Evolutionary conservation across 805 yeast species (phyloP), one percentile per base, ranked within the genome.

Genomic region (Starmera caribaea): DNA sequence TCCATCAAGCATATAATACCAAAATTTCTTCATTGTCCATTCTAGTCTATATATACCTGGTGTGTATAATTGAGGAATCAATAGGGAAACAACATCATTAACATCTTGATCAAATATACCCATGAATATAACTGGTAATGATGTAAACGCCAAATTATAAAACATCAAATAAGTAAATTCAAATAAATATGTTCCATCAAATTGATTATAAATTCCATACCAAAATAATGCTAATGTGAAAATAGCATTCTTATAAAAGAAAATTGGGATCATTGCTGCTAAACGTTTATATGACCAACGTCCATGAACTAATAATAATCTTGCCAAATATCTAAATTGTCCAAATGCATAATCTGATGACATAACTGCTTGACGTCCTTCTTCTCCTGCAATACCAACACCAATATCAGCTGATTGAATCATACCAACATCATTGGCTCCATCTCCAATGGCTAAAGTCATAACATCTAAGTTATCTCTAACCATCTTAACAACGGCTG

Each of bases 301-400:
- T 28, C 95, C 95, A 59, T 84, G 95, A 26, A 80, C 84, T 37
- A 84, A 59, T 9, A 84, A 61, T 45, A 84, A 63, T 48, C 84
- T 71, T 0, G 81, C 68, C 45, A 84, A 59, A 51, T 70, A 84
- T 53, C 92, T 71, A 59, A 84, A 84, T 57, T 84, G 95, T 17
- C 90, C 92, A 53, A 84, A 63, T 16, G 90, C 95, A 60, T 81
- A 84, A 63, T 84, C 95, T 1, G 90, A 79, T 21, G 88, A 79
- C 94, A 84, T 84, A 5, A 75, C 92, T 15, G 92, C 92, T 60
- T 83, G 92, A 45, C 92, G 67, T 54, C 95, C 95, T 66, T 84
- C 95, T 65, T 84, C 92, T 62, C 95, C 95, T 3, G 89, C 89
- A 55, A 84, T 84, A 63, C 95, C 95, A 41, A 84, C 83, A 53